Conservation (phyloP, 1,284 basidiomycete genomes). For the Vanrija pseudolonga region DNA sequence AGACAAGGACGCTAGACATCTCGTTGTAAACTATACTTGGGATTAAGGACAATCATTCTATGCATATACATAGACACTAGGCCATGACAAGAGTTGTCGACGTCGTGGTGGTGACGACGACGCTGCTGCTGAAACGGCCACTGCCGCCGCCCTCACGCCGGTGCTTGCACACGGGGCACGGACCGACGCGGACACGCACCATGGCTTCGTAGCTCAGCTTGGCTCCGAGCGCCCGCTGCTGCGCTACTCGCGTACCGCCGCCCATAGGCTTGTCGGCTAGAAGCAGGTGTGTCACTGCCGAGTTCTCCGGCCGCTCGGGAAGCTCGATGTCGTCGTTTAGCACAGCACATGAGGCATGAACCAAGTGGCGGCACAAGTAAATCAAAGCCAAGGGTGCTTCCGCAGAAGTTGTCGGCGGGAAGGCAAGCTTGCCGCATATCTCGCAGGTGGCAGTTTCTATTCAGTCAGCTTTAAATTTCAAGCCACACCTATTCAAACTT, state of each 20-base stretch:
- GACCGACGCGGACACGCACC: conserved; percentile 62
- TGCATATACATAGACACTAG: not conserved
- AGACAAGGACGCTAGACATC: not conserved
- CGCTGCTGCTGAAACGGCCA: not conserved
- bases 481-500: conserved; percentile 28
- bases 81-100: not conserved
- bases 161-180: conserved; percentile 67
- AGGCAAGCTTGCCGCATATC: conserved; percentile 62
- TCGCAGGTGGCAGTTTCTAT: conserved; percentile 62
- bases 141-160: not conserved
- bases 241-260: conserved; percentile 58
- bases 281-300: conserved; percentile 51
- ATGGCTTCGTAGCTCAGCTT: conserved; percentile 59
- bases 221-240: conserved; percentile 32
- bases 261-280: conserved; percentile 59
- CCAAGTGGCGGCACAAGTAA: conserved; percentile 83
- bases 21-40: not conserved
- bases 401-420: conserved; percentile 52
- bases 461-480: not conserved
- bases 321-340: conserved; percentile 37
- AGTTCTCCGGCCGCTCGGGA: conserved; percentile 38
- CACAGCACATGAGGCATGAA: conserved; percentile 65
- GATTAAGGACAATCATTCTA: not conserved
- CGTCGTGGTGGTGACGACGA: not conserved
- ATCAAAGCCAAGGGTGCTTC: conserved; percentile 50